These are phyloP conservation scores for Obba rivulosa DNA, from an alignment of 768 basidiomycete genomes.

Conservation along the genomic window DNA sequence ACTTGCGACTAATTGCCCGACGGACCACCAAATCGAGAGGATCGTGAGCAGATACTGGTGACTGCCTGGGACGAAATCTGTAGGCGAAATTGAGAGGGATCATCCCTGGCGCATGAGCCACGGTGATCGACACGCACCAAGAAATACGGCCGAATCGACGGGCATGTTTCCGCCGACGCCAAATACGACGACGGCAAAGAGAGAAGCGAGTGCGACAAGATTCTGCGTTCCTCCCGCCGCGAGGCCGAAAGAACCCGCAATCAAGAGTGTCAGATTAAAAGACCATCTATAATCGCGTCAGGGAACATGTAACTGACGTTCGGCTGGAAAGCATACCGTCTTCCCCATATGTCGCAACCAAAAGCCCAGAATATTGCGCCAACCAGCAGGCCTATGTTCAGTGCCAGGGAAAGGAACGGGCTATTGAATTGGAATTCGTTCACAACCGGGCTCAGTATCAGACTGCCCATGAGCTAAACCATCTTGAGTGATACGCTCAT, in stretches of 20 bases:
- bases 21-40: constrained; percentile 54
- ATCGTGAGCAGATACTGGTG: constrained; percentile 57
- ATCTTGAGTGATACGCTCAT: background rate
- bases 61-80: constrained; percentile 46
- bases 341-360: constrained; percentile 48
- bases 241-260: constrained; percentile 49
- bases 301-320: background rate
- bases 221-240: constrained; percentile 41
- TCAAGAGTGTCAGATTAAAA: constrained; percentile 50
- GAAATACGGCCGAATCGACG: constrained; percentile 47
- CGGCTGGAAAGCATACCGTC: constrained; percentile 26
- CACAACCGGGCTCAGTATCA: constrained; percentile 43
- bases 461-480: constrained; percentile 32
- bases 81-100: background rate
- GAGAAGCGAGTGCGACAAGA: constrained; percentile 43
- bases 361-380: constrained; percentile 46
- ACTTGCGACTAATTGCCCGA: constrained; percentile 48
- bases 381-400: constrained; percentile 47
- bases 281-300: constrained; percentile 31
- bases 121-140: constrained; percentile 29
- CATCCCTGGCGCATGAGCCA: background rate
- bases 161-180: constrained; percentile 57
- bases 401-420: constrained; percentile 45
- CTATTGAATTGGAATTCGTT: constrained; percentile 43
- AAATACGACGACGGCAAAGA: constrained; percentile 40